Evolutionary conservation across 768 basidiomycete species (phyloP), one percentile per base, ranked within the genome.

Genomic region (Suillus discolor): DNA sequence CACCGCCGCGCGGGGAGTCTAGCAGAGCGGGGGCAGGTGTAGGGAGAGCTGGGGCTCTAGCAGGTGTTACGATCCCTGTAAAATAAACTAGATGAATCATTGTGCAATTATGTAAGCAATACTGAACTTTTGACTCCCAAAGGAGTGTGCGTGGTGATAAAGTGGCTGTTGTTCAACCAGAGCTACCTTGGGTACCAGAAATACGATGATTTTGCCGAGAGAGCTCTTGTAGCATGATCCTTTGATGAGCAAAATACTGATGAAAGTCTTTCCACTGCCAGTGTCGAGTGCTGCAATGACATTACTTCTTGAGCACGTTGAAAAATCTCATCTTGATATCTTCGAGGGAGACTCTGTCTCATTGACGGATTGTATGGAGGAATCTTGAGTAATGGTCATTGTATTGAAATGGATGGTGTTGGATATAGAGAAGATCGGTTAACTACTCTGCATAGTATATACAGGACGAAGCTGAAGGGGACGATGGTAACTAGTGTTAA

Each of bases 131-230:
- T 78, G 25, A 94, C 89, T 45, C 85, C 85, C 53, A 94, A 73
- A 0, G 88, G 81, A 1, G 90, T 90, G 67, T 92, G 82, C 67
- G 84, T 79, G 18, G 81, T 71, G 63, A 94, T 84, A 68, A 89
- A 92, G 28, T 84, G 83, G 85, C 72, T 95, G 93, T 73, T 96
- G 94, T 68, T 91, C 86, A 25, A 96, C 95, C 18, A 97, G 84
- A 3, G 92, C 84, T 4, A 94, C 93, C 69, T 90, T 90, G 0
- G 95, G 95, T 2, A 93, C 93, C 41, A 96, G 83, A 72, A 96
- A 96, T 12, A 94, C 83, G 68, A 89, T 82, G 57, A 85, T 83
- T 75, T 91, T 92, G 62, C 82, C 83, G 47, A 77, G 69, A 2
- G 84, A 80, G 18, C 74, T 70, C 80, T 66, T 84, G 84, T 0